A percentile compares a stretch with the other conserved stretches of the same genome.
Evolutionary conservation across 129 eudicot species (phyloP).

Genomic region (Centrapalus pauciflorus): DNA sequence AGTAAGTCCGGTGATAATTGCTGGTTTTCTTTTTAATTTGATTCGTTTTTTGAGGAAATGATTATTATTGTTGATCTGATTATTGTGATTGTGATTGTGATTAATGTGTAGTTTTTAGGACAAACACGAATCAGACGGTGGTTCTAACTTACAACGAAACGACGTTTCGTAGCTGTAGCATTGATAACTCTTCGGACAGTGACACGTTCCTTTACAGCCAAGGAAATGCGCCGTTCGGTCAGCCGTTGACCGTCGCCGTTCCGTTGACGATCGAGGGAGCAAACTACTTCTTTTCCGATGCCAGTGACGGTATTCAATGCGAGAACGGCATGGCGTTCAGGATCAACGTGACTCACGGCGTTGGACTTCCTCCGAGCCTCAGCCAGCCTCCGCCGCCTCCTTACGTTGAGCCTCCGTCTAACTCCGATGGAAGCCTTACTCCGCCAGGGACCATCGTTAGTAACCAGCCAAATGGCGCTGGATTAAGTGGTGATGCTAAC

Average conservation of each 20-base stretch:
- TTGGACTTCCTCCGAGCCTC: constrained; percentile 82
- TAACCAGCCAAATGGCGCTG: constrained; percentile 28
- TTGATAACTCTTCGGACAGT: constrained; percentile 52
- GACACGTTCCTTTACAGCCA: constrained; percentile 53
- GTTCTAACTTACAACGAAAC: constrained; percentile 70
- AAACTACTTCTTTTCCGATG: constrained; percentile 73
- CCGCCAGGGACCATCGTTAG: constrained; percentile 35
- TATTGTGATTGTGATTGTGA: neutral
- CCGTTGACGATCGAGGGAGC: constrained; percentile 56
- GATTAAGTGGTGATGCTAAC: constrained; percentile 21
- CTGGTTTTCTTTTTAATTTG: neutral
- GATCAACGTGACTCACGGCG: constrained; percentile 60
- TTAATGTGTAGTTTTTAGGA: constrained; percentile 54
- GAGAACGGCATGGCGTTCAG: constrained; percentile 68
- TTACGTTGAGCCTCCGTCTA: constrained; percentile 56
- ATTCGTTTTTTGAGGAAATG: neutral
- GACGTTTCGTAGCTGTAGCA: constrained; percentile 58
- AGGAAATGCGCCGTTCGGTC: constrained; percentile 37
- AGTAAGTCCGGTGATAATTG: constrained; percentile 48
- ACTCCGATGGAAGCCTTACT: constrained; percentile 34
- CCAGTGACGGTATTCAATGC: constrained; percentile 68
- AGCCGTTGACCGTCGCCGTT: constrained; percentile 39
- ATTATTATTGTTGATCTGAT: neutral
- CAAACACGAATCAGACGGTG: constrained; percentile 82
- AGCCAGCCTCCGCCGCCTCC: constrained; percentile 92